Percentiles rank a stretch among this genome's conserved stretches.
Conservation (phyloP, 2,329 filamentous ascomycete genomes). For the Emmonsiellopsis sp. region DNA sequence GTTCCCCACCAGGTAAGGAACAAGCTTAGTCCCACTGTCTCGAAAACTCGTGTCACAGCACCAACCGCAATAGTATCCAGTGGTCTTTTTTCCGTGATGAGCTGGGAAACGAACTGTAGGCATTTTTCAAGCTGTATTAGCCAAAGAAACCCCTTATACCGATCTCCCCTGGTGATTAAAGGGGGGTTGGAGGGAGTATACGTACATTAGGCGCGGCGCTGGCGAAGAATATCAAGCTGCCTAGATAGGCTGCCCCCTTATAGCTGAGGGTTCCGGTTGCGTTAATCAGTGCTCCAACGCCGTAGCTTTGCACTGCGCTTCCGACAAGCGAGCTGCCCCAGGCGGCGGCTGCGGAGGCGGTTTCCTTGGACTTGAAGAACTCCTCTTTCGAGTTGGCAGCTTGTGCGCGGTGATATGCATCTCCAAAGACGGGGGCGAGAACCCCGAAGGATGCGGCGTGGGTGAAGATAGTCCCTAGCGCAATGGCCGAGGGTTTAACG, state of each 20-base stretch:
- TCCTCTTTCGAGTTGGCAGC: conserved; percentile 90
- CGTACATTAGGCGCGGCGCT: conserved; percentile 77
- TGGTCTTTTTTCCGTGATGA: conserved; percentile 85
- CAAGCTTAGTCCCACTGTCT: conserved; percentile 83
- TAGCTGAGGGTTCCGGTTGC: conserved; percentile 91
- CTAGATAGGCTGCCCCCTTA: conserved; percentile 93
- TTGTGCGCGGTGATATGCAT: conserved; percentile 90
- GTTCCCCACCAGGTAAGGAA: conserved; percentile 98
- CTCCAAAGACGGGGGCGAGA: conserved; percentile 80
- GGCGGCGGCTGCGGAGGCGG: conserved; percentile 72
- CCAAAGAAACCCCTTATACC: background rate
- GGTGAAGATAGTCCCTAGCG: conserved; percentile 91
- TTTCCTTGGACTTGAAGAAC: conserved; percentile 89
- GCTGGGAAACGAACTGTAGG: conserved; percentile 67
- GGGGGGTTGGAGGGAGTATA: conserved; percentile 16
- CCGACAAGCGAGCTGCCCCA: conserved; percentile 87
- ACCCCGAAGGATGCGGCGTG: conserved; percentile 83
- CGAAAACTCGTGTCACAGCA: conserved; percentile 72
- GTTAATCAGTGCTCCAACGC: conserved; percentile 83
- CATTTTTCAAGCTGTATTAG: conserved; percentile 14
- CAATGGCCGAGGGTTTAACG: conserved; percentile 97
- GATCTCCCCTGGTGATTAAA: background rate
- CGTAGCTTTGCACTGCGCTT: conserved; percentile 80
- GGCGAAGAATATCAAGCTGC: conserved; percentile 82
- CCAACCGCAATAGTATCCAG: conserved; percentile 83